phyloP scores from a whole-genome alignment of 2,329 filamentous ascomycete genomes.

The Ilyonectria robusta region DNA sequence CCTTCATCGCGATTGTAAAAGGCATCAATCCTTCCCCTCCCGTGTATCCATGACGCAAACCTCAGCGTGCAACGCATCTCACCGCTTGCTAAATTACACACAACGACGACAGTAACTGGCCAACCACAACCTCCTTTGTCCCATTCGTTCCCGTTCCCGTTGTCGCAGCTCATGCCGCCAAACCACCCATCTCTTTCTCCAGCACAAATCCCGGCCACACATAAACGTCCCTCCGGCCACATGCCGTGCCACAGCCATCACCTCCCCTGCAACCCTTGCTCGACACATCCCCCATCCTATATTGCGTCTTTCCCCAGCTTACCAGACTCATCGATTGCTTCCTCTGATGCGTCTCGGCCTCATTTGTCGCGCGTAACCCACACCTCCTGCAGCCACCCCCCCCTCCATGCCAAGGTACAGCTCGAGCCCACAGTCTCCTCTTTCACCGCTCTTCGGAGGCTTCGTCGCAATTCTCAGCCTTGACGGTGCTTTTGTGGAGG shows the following conservation, averaged over 20 bases:
- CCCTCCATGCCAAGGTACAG: slow-evolving; percentile 12
- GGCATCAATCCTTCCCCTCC: neutral
- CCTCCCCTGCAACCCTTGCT: neutral
- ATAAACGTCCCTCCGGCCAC: slow-evolving; percentile 2
- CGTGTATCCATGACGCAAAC: slow-evolving; percentile 1
- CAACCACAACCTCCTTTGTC: neutral
- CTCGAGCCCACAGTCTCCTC: slow-evolving; percentile 14
- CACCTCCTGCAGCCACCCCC: slow-evolving; percentile 20
- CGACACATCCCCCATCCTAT: neutral
- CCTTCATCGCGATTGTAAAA: neutral
- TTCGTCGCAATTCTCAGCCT: slow-evolving; percentile 30
- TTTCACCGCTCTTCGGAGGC: slow-evolving; percentile 31
- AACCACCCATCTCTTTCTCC: neutral
- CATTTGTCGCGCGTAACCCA: slow-evolving; percentile 22
- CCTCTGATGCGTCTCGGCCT: neutral
- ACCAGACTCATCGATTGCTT: neutral
- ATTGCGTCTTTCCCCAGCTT: slow-evolving; percentile 1
- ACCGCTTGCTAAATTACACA: neutral
- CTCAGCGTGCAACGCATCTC: slow-evolving; percentile 2
- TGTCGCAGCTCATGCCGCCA: neutral
- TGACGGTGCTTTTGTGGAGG: slow-evolving; percentile 14
- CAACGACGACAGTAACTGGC: neutral
- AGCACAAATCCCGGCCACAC: slow-evolving; percentile 1
- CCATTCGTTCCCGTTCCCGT: neutral
- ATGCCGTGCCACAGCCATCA: neutral